A percentile compares a stretch with the other conserved stretches of the same genome.
These are phyloP conservation scores for Pleurotus giganteus DNA, from an alignment of 768 basidiomycete genomes.

Conservation along the genomic window DNA sequence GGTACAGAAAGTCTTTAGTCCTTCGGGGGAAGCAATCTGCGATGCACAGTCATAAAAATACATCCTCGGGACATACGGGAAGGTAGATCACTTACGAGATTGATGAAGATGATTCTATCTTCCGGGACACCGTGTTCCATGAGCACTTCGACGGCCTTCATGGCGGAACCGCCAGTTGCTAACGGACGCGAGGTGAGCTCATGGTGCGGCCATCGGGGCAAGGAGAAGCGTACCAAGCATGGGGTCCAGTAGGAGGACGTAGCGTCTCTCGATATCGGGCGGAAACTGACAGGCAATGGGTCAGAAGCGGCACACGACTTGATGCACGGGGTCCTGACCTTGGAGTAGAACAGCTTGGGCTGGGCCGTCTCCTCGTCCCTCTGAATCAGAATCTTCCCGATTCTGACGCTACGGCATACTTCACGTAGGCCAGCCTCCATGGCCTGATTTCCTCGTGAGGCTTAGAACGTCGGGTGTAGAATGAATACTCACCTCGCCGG, in stretches of 20 bases:
- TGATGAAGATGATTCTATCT: conserved; percentile 93
- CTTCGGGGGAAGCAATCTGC: conserved; percentile 88
- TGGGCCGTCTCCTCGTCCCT: conserved; percentile 92
- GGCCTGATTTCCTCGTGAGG: too few relatives aligned
- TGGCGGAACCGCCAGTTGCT: conserved; percentile 97
- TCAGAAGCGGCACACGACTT: neutral
- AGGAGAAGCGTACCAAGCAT: conserved; percentile 76
- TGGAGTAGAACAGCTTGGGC: conserved; percentile 91
- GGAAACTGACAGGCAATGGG: conserved; percentile 59
- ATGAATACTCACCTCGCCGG: conserved; percentile 69
- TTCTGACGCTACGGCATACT: conserved; percentile 90
- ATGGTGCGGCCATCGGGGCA: neutral
- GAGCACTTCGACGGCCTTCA: conserved; percentile 95
- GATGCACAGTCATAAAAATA: conserved; percentile 4
- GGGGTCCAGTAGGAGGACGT: conserved; percentile 92
- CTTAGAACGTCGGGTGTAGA: too few relatives aligned
- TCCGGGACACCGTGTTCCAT: conserved; percentile 91
- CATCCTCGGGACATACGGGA: neutral
- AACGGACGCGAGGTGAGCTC: conserved; percentile 2
- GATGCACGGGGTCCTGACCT: conserved; percentile 40
- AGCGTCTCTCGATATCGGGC: conserved; percentile 86
- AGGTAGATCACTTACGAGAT: conserved; percentile 57
- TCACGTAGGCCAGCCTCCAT: conserved; percentile 98
- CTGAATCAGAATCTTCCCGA: conserved; percentile 98
- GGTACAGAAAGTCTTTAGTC: conserved; percentile 75